Percentiles rank a stretch among this genome's conserved stretches.
phyloP scores from a whole-genome alignment of 2,329 filamentous ascomycete genomes.

The Verticillium klebahnii region DNA sequence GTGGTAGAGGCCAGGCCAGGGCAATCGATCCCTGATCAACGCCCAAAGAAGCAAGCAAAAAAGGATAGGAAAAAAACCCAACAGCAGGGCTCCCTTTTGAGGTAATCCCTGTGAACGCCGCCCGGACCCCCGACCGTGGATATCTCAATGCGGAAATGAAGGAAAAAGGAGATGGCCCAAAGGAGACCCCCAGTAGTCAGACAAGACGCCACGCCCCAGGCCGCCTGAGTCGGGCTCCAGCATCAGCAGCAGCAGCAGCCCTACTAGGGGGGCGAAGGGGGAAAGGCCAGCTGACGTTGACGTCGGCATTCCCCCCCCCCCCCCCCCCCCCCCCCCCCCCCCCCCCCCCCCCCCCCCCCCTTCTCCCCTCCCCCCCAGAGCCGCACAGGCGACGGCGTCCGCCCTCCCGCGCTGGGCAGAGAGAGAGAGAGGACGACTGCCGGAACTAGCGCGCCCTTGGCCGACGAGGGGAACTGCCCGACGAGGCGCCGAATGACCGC shows the following conservation, averaged over 20 bases:
- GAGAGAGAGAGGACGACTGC: neutral
- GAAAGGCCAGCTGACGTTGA: neutral
- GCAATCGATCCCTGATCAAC: neutral
- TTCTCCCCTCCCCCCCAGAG: neutral
- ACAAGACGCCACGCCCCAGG: neutral
- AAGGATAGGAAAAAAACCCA: neutral
- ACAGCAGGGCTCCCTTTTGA: neutral
- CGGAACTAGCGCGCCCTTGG: neutral
- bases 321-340: neutral
- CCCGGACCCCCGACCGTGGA: neutral
- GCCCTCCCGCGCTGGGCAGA: neutral
- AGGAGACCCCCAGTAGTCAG: neutral
- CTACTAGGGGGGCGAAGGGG: constrained; percentile 5
- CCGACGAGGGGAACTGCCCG: neutral
- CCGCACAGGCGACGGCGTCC: neutral
- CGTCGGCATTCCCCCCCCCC: neutral
- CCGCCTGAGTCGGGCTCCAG: neutral
- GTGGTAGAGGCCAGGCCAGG: too few relatives aligned
- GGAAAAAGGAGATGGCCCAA: neutral
- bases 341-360: neutral
- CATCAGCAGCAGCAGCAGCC: neutral
- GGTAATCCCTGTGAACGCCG: neutral
- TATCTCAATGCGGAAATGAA: neutral
- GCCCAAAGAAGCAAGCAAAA: neutral
- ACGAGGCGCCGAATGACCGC: neutral